Conservation (phyloP, 352 stramenopile genomes). For the Globisporangium nodosum region DNA sequence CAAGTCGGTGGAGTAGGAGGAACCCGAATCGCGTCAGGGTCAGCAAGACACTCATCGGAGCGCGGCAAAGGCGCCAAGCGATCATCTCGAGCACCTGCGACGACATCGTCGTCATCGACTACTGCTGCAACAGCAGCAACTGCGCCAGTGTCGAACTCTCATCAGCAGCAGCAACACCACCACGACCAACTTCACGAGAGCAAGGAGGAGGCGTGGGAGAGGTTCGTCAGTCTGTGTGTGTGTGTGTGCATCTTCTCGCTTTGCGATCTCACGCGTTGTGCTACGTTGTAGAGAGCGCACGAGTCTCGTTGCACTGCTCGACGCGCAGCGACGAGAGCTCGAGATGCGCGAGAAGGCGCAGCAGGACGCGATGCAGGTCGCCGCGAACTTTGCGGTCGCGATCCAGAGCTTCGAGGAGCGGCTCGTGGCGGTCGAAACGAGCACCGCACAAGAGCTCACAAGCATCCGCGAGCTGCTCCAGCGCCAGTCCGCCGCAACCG, state of each 20-base stretch:
- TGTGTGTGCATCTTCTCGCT: background rate
- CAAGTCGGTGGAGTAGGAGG: too few species aligned
- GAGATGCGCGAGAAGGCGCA: conserved; percentile 44
- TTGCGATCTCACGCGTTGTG: too few species aligned
- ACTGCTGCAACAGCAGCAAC: conserved; percentile 1
- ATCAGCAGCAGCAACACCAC: conserved; percentile 1
- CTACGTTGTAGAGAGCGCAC: conserved; percentile 32
- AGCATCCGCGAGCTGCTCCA: conserved; percentile 40
- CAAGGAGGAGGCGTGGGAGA: conserved; percentile 35
- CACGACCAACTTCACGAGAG: conserved; percentile 12
- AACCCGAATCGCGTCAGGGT: too few species aligned
- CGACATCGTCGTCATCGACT: background rate
- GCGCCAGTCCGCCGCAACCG: conserved; percentile 33
- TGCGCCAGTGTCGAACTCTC: background rate
- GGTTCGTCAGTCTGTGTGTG: conserved; percentile 10
- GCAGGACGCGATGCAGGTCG: conserved; percentile 43
- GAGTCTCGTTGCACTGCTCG: conserved; percentile 53
- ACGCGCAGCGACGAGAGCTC: conserved; percentile 54
- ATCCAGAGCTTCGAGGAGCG: conserved; percentile 56
- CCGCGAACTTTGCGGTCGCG: conserved; percentile 46
- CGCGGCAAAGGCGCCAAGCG: too few species aligned
- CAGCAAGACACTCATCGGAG: too few species aligned
- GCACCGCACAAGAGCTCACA: conserved; percentile 30
- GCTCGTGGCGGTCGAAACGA: conserved; percentile 40
- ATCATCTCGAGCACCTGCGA: too few species aligned